Evolutionary conservation across 192 early-diverging fungal species (phyloP).

Genomic region (Backusella westeae): DNA sequence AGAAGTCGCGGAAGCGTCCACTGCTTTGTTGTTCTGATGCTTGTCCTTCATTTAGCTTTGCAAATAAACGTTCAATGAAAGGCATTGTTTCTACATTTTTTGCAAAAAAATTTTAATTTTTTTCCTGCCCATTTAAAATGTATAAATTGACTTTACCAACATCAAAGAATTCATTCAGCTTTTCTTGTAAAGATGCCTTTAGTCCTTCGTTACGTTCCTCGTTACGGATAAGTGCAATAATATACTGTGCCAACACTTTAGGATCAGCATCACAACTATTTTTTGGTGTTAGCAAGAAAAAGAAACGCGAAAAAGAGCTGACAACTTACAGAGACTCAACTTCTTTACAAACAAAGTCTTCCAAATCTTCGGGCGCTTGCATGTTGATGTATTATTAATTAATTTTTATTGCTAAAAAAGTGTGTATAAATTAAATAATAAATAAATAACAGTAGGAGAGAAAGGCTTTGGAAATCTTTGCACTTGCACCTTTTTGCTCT

Average conservation of each 20-base stretch:
- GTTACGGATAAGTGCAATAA: constrained; percentile 73
- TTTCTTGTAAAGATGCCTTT: constrained; percentile 51
- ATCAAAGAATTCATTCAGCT: constrained; percentile 77
- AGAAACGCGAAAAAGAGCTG: background rate
- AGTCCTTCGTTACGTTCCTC: constrained; percentile 58
- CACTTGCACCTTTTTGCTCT: background rate
- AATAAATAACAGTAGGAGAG: background rate
- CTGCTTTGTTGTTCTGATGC: constrained; percentile 23
- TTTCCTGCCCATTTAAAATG: background rate
- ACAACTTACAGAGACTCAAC: constrained; percentile 16
- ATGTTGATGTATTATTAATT: background rate
- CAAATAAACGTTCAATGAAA: constrained; percentile 65
- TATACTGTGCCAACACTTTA: constrained; percentile 74
- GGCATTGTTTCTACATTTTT: constrained; percentile 54
- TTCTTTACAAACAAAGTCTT: constrained; percentile 18
- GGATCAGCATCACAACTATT: constrained; percentile 67
- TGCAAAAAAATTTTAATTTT: too few species aligned
- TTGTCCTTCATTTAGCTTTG: constrained; percentile 31
- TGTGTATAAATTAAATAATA: background rate
- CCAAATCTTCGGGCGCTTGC: constrained; percentile 11
- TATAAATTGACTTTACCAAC: constrained; percentile 46
- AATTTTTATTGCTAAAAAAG: background rate
- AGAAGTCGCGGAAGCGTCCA: constrained; percentile 37
- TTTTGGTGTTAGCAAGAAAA: background rate
- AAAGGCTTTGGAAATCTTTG: background rate